These are phyloP conservation scores for Centella asiatica DNA, from an alignment of 129 eudicot species.

Conservation along the genomic window DNA sequence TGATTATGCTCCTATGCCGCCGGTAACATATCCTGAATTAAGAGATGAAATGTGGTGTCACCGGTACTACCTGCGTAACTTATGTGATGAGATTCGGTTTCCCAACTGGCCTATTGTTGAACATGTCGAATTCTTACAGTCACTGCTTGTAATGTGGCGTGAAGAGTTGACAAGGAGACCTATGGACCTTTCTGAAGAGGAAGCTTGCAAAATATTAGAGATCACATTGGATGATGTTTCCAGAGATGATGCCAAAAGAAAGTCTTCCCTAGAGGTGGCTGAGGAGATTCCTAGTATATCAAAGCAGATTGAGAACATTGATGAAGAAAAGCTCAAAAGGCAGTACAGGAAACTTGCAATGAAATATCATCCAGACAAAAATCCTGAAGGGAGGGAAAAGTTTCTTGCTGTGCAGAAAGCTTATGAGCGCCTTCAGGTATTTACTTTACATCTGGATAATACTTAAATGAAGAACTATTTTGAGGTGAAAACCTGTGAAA, in stretches of 20 bases:
- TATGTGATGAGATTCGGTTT: slow-evolving; percentile 88
- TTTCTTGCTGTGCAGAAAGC: slow-evolving; percentile 98
- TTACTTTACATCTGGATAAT: slow-evolving; percentile 3
- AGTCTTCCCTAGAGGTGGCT: slow-evolving; percentile 24
- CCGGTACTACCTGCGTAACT: slow-evolving; percentile 86
- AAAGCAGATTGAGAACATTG: slow-evolving; percentile 82
- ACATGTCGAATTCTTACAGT: slow-evolving; percentile 95
- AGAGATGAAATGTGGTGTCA: slow-evolving; percentile 99
- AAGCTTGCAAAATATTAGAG: slow-evolving; percentile 91
- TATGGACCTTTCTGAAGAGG: slow-evolving; percentile 99
- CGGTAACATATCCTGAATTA: slow-evolving; percentile 94
- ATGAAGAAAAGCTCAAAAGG: slow-evolving; percentile 93
- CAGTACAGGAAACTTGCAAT: slow-evolving; percentile 95
- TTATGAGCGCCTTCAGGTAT: slow-evolving; percentile 94
- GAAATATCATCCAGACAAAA: slow-evolving; percentile 97
- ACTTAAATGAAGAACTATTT: not conserved
- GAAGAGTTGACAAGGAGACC: slow-evolving; percentile 97
- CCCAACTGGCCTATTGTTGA: slow-evolving; percentile 99
- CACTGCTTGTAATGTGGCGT: slow-evolving; percentile 97
- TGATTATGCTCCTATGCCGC: slow-evolving; percentile 99
- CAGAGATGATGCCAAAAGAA: slow-evolving; percentile 50
- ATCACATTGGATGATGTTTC: slow-evolving; percentile 76
- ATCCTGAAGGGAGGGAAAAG: slow-evolving; percentile 98
- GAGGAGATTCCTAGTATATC: slow-evolving; percentile 58
- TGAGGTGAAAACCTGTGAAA: not conserved